phyloP scores from a whole-genome alignment of 768 basidiomycete species.

The Rhizopogon sp. region DNA sequence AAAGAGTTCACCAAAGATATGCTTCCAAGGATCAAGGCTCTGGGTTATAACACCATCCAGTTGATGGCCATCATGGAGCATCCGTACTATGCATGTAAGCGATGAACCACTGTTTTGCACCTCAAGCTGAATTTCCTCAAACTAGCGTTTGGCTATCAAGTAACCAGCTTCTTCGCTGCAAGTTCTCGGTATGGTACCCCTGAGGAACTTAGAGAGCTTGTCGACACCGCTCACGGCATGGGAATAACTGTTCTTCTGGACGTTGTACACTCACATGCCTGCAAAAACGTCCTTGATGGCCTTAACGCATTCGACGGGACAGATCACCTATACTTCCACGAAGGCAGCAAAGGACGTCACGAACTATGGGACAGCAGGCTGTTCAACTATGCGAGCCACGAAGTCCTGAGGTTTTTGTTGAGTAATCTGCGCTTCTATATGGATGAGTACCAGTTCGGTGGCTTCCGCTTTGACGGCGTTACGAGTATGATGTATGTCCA shows the following conservation, averaged over 20 bases:
- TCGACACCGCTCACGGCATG: conserved; percentile 93
- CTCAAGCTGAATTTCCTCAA: conserved; percentile 1
- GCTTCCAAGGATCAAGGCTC: conserved; percentile 80
- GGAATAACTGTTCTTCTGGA: conserved; percentile 93
- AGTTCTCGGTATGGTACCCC: conserved; percentile 95
- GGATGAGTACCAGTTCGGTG: conserved; percentile 94
- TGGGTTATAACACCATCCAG: conserved; percentile 97
- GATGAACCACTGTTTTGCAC: background rate
- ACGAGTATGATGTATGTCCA: conserved; percentile 99
- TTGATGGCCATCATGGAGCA: conserved; percentile 99
- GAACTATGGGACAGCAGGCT: conserved; percentile 97
- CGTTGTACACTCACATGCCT: conserved; percentile 96
- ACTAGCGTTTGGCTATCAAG: conserved; percentile 95
- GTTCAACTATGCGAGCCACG: conserved; percentile 95
- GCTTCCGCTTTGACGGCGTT: conserved; percentile 98
- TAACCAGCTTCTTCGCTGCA: conserved; percentile 95
- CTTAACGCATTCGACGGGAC: conserved; percentile 96
- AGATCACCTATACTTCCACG: conserved; percentile 97
- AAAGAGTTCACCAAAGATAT: conserved; percentile 88
- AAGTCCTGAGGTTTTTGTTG: conserved; percentile 90
- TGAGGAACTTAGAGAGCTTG: conserved; percentile 91
- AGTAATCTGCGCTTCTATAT: conserved; percentile 95
- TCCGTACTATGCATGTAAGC: conserved; percentile 93
- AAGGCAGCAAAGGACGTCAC: conserved; percentile 83
- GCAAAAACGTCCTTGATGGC: conserved; percentile 95